Conservation (phyloP, 2,329 filamentous ascomycete species). For the Leptoxyphium fumago region DNA sequence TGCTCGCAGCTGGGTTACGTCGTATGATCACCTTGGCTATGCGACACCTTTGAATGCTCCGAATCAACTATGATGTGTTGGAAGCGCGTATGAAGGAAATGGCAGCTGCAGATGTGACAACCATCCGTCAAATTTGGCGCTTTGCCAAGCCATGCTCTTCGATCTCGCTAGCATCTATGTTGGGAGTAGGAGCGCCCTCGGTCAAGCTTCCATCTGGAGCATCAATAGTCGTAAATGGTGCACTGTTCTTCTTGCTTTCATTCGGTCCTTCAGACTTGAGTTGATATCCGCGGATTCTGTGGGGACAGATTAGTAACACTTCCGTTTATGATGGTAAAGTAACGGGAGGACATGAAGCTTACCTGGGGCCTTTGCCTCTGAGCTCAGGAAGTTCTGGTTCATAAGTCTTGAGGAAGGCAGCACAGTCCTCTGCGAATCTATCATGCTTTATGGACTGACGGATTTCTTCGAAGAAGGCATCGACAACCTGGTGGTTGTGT, state of each 20-base stretch:
- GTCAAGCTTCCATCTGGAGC: conserved; percentile 32
- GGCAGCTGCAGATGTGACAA: too few relatives aligned
- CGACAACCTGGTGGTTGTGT: conserved; percentile 68
- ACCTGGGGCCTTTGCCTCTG: conserved; percentile 62
- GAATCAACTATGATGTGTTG: too few relatives aligned
- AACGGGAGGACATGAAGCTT: conserved; percentile 8
- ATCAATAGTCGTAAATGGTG: conserved; percentile 48
- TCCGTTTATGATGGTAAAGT: too few relatives aligned
- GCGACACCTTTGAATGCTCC: too few relatives aligned
- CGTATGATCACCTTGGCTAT: too few relatives aligned
- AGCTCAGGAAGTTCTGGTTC: conserved; percentile 56
- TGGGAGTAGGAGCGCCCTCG: conserved; percentile 31
- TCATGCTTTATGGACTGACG: conserved; percentile 46
- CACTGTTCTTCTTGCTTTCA: conserved; percentile 50
- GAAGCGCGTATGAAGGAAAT: too few relatives aligned
- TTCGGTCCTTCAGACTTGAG: conserved; percentile 54
- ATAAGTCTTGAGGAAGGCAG: conserved; percentile 52
- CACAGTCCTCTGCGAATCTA: conserved; percentile 40
- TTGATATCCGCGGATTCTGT: conserved; percentile 62
- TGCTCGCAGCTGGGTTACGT: too few relatives aligned
- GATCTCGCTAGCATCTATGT: conserved; percentile 37
- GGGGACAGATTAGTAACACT: too few relatives aligned
- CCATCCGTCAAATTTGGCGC: conserved; percentile 6
- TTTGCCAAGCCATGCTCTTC: conserved; percentile 26
- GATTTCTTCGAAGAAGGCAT: conserved; percentile 57